phyloP scores from a whole-genome alignment of 208 protist species.

The Strigomonas oncopelti region DNA sequence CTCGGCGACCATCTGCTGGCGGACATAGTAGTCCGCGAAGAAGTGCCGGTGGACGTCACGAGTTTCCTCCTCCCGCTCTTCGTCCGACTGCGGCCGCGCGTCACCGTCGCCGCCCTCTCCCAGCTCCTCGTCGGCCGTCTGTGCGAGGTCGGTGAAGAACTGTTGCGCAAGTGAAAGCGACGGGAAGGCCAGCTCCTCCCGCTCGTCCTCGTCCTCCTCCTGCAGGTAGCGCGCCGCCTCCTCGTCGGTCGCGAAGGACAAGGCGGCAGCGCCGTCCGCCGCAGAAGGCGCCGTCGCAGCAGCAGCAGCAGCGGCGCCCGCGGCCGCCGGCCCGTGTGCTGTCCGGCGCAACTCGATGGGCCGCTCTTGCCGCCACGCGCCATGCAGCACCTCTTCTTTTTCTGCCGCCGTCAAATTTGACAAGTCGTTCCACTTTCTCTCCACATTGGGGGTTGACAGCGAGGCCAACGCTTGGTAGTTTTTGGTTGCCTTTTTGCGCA shows the following conservation, averaged over 20 bases:
- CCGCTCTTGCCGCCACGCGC: constrained; percentile 39
- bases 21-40: constrained; percentile 71
- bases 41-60: constrained; percentile 61
- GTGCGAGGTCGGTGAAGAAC: constrained; percentile 66
- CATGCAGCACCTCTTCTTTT: constrained; percentile 43
- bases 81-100: constrained; percentile 32
- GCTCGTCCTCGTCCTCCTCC: constrained; percentile 39
- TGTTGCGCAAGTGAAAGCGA: constrained; percentile 45
- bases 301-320: too few species aligned
- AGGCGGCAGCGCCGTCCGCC: constrained; percentile 28
- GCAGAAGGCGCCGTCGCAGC: too few species aligned
- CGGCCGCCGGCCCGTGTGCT: constrained; percentile 17
- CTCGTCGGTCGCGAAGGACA: constrained; percentile 63
- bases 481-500: constrained; percentile 8
- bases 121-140: constrained; percentile 55
- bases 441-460: constrained; percentile 31
- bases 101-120: constrained; percentile 24
- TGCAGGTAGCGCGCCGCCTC: constrained; percentile 47
- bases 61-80: constrained; percentile 50
- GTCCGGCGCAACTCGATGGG: constrained; percentile 31
- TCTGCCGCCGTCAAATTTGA: constrained; percentile 27
- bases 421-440: constrained; percentile 37
- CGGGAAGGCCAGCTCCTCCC: constrained; percentile 32
- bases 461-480: constrained; percentile 1
- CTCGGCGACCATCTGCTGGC: constrained; percentile 45